Base-by-base conservation (phyloP, 2,329 filamentous ascomycete genomes). In the Microcyclosporella mali region DNA sequence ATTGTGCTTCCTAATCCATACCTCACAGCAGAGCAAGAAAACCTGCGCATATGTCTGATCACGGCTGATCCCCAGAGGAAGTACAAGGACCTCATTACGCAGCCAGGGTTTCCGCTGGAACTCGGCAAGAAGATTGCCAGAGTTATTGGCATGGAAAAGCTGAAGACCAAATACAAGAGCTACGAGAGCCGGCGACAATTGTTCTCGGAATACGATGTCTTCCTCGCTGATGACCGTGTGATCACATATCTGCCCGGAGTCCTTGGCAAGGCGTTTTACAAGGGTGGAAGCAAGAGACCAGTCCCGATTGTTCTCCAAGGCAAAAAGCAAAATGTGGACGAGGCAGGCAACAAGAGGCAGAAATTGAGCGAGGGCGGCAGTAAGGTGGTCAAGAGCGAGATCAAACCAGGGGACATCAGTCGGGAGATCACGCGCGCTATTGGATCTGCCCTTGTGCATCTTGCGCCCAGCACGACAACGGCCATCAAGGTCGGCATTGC, bases 261-360 rank as follows among this genome's bases (percentile, higher is more conserved):
- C 2, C 79, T 98, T 10, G 92, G 90, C 56, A 97, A 95, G 72
- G 84, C 84, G 1, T 97, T 98, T 66, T 97, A 92, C 77, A 84
- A 88, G 71, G 76, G 71, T 43, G 86, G 83, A 12, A 69, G 70
- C 51, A 97, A 97, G 75, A 78, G 90, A 30, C 92, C 92, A 8
- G 81, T 98, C 45, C 89, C 92, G 18, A 78, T 97, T 29, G 73
- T 76, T 33, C 75, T 97, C 49, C 76, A 81, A 50, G 74, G 80
- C 62, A 73, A 74, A 49, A 47, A 56, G 29, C 53, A 64, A 38
- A 61, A 45, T 41, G 46, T 56, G 12, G 60, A 66, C 29, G 84
- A 80, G 70, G 77, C 70, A 59, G 75, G 72, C 19, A 66, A 65
- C 14, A 71, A 71, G 64, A 65, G 63, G 12, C 61, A 69, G 47